A percentile compares a stretch with the other conserved stretches of the same genome.
Evolutionary conservation across 305 asterid species (phyloP).

Genomic region (Solanum aculeatissimum): DNA sequence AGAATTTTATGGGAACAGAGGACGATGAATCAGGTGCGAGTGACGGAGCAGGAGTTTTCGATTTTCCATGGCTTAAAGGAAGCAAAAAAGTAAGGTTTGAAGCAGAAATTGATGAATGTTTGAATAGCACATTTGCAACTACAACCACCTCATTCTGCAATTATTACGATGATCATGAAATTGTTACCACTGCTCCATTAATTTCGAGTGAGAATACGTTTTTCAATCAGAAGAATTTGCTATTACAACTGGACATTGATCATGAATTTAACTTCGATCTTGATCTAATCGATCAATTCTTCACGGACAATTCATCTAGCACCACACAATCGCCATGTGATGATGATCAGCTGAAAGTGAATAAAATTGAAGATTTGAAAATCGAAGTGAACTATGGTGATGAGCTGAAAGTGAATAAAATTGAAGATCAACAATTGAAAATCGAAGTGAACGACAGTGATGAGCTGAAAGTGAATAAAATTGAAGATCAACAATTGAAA

Average conservation of each 20-base stretch:
- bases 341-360: neutral
- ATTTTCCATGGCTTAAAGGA: constrained; percentile 50
- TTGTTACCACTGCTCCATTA: neutral
- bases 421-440: neutral
- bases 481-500: too few species aligned
- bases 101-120: constrained; percentile 9
- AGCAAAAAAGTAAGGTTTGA: constrained; percentile 3
- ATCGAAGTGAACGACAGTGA: neutral
- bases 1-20: neutral
- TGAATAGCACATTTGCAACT: constrained; percentile 7
- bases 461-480: too few species aligned
- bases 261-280: neutral
- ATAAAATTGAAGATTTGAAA: too few species aligned
- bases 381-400: neutral
- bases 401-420: neutral
- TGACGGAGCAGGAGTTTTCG: constrained; percentile 25
- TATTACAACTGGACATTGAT: neutral
- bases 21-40: neutral
- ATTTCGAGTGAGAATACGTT: neutral
- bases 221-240: neutral
- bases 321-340: too few species aligned
- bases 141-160: neutral
- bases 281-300: neutral
- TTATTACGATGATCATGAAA: neutral
- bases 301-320: neutral